Base-by-base conservation (phyloP, 2,329 filamentous ascomycete genomes). In the Lachnellula hyalina region DNA sequence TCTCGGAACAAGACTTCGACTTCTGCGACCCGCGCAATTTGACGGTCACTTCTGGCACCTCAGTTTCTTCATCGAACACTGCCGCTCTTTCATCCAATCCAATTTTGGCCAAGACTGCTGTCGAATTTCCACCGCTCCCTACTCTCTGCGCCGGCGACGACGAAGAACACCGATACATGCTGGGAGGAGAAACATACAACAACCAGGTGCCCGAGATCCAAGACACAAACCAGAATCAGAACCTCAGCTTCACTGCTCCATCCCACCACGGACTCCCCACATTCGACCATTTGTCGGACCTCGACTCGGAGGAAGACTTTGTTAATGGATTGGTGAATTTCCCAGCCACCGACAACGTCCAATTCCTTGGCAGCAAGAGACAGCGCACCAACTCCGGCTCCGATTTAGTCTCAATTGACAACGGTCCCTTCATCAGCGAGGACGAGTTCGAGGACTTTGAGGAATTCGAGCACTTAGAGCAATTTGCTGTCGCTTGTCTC, bases 1-100 rank as follows among this genome's bases (percentile, higher is more conserved):
- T 80, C 46, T 84, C 84, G 2, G 87, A 90, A 67, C 65, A 68
- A 58, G 86, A 90, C 71, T 80, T 90, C 63, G 86, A 90, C 73
- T 95, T 94, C 71, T 96, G 93, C 73, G 92, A 96, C 69, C 92
- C 93, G 35, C 86, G 92, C 68, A 90, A 96, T 69, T 76, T 96
- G 61, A 96, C 89, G 19, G 89, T 96, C 41, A 74, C 70, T 76
- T 67, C 72, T 78, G 52, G 71, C 76, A 58, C 79, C 55, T 53
- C 64, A 61, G 49, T 19, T 19, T 44, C 41, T 23, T 19, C 41
- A n/a, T 21, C 21, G 23, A 47, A 23, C 21, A n/a, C 44, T 32
- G 32, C 44, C 21, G 23, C 59, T 62, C 32, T 49, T 45, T 53
- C 50, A 48, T 62, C 65, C 50, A 61, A 49, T 42, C 54, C 59